A percentile compares a stretch with the other conserved stretches of the same genome.
Conservation (phyloP, 2,329 filamentous ascomycete species). For the Aspergillus sp. region DNA sequence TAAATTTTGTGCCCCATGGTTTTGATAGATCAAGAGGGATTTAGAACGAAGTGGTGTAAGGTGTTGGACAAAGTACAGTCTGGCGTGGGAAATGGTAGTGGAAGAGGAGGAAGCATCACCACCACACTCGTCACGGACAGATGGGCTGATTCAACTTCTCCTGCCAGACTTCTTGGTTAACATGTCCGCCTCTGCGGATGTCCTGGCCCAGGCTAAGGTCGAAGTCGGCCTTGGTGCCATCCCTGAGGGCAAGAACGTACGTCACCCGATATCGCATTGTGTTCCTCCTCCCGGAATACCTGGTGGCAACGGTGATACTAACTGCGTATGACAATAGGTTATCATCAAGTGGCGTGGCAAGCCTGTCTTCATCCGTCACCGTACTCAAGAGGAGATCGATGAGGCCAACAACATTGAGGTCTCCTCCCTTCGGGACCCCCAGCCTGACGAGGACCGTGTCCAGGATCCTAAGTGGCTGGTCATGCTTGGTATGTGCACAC, state of each 20-base stretch:
- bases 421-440: conserved; percentile 77
- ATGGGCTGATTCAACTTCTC: conserved; percentile 12
- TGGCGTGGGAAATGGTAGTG: too few species aligned
- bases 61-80: too few species aligned
- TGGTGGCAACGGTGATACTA: neutral
- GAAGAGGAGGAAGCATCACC: too few species aligned
- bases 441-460: conserved; percentile 84
- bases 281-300: neutral
- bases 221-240: conserved; percentile 89
- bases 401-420: conserved; percentile 87
- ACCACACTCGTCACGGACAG: neutral
- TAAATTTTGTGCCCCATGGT: conserved; percentile 43
- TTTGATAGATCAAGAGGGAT: neutral
- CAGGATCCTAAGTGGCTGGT: conserved; percentile 98
- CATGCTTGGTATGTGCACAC: conserved; percentile 68
- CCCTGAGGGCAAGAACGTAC: conserved; percentile 98
- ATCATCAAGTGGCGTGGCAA: conserved; percentile 99
- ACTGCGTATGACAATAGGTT: conserved; percentile 48
- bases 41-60: too few species aligned
- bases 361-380: conserved; percentile 99
- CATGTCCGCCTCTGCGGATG: conserved; percentile 98
- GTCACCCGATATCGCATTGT: conserved; percentile 26
- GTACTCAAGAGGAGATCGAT: conserved; percentile 84
- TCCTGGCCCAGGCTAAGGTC: conserved; percentile 98
- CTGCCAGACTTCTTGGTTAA: conserved; percentile 91